Percentiles rank a stretch among this genome's conserved stretches.
phyloP scores from a whole-genome alignment of 2,329 filamentous ascomycete species.

The Neofusicoccum parvum region DNA sequence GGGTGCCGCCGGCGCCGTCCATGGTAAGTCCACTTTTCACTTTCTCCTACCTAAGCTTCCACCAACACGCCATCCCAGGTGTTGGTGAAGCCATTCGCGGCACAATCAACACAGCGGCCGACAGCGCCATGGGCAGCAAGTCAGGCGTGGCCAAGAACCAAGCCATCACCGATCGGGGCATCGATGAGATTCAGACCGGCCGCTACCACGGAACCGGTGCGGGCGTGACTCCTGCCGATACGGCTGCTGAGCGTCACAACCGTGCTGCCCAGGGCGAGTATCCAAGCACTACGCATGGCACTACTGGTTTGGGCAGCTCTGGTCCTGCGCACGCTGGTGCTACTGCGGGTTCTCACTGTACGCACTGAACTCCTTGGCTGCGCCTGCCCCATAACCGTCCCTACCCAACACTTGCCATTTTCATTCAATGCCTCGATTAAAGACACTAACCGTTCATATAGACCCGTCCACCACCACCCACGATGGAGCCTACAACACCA shows the following conservation, averaged over 20 bases:
- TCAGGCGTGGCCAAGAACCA: conserved; percentile 33
- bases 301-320: not conserved
- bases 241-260: conserved; percentile 31
- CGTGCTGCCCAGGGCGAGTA: conserved; percentile 27
- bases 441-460: not conserved
- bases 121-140: conserved; percentile 36
- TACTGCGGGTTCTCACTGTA: not conserved
- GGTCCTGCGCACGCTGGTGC: not conserved
- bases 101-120: conserved; percentile 39
- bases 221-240: conserved; percentile 33
- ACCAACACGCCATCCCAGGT: conserved; percentile 28
- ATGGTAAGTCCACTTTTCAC: conserved; percentile 29
- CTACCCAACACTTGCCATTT: too few species aligned
- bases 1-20: conserved; percentile 38
- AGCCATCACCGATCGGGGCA: conserved; percentile 35
- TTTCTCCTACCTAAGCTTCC: conserved; percentile 22
- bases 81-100: conserved; percentile 43
- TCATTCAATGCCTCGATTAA: not conserved
- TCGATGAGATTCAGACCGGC: conserved; percentile 36
- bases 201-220: conserved; percentile 26
- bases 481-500: not conserved
- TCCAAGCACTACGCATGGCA: conserved; percentile 15
- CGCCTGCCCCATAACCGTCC: not conserved
- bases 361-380: not conserved
- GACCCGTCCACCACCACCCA: conserved; percentile 6